Base-by-base conservation (phyloP, 2,329 filamentous ascomycete genomes). In the Davidsoniella australis region DNA sequence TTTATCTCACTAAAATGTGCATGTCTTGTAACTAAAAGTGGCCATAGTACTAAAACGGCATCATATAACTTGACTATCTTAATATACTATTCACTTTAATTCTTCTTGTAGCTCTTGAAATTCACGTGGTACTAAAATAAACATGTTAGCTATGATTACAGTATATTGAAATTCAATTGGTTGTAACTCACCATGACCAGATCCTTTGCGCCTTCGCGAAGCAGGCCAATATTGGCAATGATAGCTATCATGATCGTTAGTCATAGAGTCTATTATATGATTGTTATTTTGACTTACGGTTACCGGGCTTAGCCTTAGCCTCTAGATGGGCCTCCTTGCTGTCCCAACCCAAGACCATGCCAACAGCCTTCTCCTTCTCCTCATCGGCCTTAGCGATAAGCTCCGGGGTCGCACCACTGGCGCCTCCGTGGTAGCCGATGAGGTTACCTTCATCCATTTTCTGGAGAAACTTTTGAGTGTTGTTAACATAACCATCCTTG, bases 331-430 rank as follows among this genome's bases (percentile, higher is more conserved):
- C 64, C 38, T 63, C 62, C 53, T 59, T 63, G 52, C 60, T 63
- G 16, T 67, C 63, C 65, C 65, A 67, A 4, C 65, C 65, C 37
- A 66, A 52, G 20, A 67, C 51, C 52, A 64, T 54, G 48, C 60
- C 56, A 12, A 59, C 62, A 10, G 61, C 60, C 29, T 56, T 57
- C 2, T 58, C 62, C 44, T 58, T 54, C 14, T 57, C 55, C 26
- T 58, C 56, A 2, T 57, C 57, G 2, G 39, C 29, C 41, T 61
- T 54, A 2, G 57, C 55, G 16, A 60, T 57, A n/a, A 59, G 56
- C 17, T 58, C 57, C 48, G 55, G 45, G 10, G 64, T 62, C 53
- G 62, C 58, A 16, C 62, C 64, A 29, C 58, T 60, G 5, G 58
- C 61, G 37, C 60, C 57, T 8, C 58, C 64, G 33, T 61, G 58